Evolutionary conservation across 805 yeast species (phyloP).

Genomic region (Torulaspora franciscae): DNA sequence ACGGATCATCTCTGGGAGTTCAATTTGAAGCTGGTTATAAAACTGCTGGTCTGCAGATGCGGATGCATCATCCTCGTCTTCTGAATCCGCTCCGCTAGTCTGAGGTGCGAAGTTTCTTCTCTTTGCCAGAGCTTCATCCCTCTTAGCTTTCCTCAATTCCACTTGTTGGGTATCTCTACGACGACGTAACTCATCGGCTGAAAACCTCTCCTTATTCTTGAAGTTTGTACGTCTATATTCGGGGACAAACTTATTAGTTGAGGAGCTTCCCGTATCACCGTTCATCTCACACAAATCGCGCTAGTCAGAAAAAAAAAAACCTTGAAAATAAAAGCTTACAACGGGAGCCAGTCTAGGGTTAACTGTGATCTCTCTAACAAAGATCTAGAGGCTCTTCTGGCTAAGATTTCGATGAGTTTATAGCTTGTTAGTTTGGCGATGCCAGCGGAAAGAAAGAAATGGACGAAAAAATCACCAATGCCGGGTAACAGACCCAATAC

Average conservation of each 20-base stretch:
- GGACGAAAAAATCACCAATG: not conserved
- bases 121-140: constrained; percentile 91
- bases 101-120: constrained; percentile 70
- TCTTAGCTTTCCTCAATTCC: constrained; percentile 90
- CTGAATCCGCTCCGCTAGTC: constrained; percentile 48
- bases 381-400: too few species aligned
- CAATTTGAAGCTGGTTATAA: constrained; percentile 50
- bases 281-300: constrained; percentile 46
- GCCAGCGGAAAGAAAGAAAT: constrained; percentile 1
- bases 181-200: constrained; percentile 93
- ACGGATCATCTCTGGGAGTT: constrained; percentile 80
- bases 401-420: too few species aligned
- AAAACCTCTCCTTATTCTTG: constrained; percentile 90
- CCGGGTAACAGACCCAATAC: not conserved
- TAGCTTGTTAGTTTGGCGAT: not conserved
- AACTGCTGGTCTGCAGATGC: constrained; percentile 40
- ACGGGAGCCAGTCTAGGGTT: not conserved
- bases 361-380: not conserved
- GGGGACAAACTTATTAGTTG: constrained; percentile 83
- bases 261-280: constrained; percentile 42
- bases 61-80: constrained; percentile 42
- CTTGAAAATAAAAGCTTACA: not conserved
- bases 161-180: constrained; percentile 97
- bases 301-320: not conserved
- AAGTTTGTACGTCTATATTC: constrained; percentile 96